These are phyloP conservation scores for Metschnikowia henanensis DNA, from an alignment of 805 yeast species.

Conservation along the genomic window DNA sequence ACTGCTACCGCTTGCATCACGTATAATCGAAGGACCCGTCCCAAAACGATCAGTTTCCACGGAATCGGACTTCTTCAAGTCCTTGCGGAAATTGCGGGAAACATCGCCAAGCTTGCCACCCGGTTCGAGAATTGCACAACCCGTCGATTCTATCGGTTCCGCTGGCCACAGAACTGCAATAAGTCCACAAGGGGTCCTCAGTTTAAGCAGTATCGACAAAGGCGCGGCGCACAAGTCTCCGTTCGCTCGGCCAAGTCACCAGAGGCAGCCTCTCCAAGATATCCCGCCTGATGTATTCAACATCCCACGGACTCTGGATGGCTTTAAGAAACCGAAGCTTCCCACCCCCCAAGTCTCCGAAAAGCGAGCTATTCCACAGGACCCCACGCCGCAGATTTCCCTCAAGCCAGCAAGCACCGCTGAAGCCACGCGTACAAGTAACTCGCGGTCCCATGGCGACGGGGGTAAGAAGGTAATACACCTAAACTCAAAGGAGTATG, in stretches of 20 bases:
- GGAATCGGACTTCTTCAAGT: slow-evolving; percentile 20
- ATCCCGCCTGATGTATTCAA: slow-evolving; percentile 16
- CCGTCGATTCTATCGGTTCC: not conserved
- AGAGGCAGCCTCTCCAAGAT: slow-evolving; percentile 14
- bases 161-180: not conserved
- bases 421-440: not conserved
- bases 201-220: not conserved
- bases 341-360: slow-evolving; percentile 16
- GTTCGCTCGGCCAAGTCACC: not conserved
- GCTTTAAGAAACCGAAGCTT: slow-evolving; percentile 36
- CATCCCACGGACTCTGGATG: slow-evolving; percentile 13
- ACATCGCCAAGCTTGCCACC: slow-evolving; percentile 4
- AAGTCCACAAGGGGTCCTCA: too few species aligned
- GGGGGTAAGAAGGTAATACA: slow-evolving; percentile 29
- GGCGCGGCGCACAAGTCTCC: not conserved
- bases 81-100: slow-evolving; percentile 17
- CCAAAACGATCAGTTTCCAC: slow-evolving; percentile 4
- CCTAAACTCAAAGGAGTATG: slow-evolving; percentile 63
- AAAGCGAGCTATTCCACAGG: not conserved
- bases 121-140: not conserved
- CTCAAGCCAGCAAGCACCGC: not conserved
- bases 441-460: slow-evolving; percentile 16
- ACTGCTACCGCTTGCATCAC: not conserved
- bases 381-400: slow-evolving; percentile 6
- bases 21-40: not conserved